Base-by-base conservation (phyloP, 2,329 filamentous ascomycete species). In the Aciculosporium take region DNA sequence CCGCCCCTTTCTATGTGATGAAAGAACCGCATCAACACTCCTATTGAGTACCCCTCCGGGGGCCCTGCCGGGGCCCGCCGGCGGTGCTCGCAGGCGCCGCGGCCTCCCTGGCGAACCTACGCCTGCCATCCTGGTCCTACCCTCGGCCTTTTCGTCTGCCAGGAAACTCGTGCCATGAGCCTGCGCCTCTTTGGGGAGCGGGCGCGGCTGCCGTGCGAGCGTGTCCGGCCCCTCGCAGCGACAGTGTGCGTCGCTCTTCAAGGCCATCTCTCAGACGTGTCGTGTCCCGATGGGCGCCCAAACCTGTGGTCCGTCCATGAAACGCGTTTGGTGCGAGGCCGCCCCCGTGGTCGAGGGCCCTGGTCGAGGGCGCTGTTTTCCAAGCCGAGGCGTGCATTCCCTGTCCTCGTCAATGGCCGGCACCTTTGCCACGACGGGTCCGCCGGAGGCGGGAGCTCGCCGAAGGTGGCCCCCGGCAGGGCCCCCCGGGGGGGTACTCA, bases 351-450 rank as follows among this genome's bases (percentile, higher is more conserved):
- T 57, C 88, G 93, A 2, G 81, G 79, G 3, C 70, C 74, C 1
- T 74, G 64, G 10, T 76, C 68, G 30, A 70, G 67, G 13, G 74
- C 74, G 72, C 75, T 47, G 76, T 76, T 42, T 81, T 77, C 88
- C 88, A 95, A 1, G 88, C 88, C 8, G 87, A 94, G 1, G 87
- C n/a, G 94, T 0, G 94, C 85, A 6, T 84, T 86, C 53, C 76
- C 76, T 0, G 86, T 0, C 87, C 87, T 56, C 93, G 83, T 4
- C 84, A 74, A 42, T 58, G 59, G 9, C 48, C 43, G 3, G 53
- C 40, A 2, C 63, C 60, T 47, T 69, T 79, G 40, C 72, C 76
- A 31, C 18, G 18, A 9, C 18, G 9, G 4, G n/a, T 13, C 24
- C n/a, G 9, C 3, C 7, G 24, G 33, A 13, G 27, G 12, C 17